phyloP scores from a whole-genome alignment of 805 yeast genomes.

The Kazachstania kunashirensis region DNA sequence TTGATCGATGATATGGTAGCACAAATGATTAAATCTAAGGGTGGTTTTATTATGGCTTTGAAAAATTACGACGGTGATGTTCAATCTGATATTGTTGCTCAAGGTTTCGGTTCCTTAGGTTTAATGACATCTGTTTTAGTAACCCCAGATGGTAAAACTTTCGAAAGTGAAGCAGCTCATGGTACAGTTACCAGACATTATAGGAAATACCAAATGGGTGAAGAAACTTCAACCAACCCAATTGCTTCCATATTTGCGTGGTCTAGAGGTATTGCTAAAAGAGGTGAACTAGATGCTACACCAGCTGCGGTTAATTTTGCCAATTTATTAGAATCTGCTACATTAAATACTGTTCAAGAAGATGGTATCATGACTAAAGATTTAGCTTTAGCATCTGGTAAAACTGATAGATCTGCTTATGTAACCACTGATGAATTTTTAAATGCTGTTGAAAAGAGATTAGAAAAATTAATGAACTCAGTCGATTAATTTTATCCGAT shows the following conservation, averaged over 20 bases:
- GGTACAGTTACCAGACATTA: conserved; percentile 83
- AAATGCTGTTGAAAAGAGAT: conserved; percentile 61
- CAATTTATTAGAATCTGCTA: conserved; percentile 52
- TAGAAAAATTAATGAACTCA: conserved; percentile 30
- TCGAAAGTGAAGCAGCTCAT: conserved; percentile 80
- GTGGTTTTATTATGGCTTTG: conserved; percentile 73
- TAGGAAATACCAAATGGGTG: conserved; percentile 73
- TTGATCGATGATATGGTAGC: conserved; percentile 85
- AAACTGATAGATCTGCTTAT: conserved; percentile 48
- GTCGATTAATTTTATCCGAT: conserved; percentile 20
- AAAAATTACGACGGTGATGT: conserved; percentile 85
- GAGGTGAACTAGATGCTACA: conserved; percentile 67
- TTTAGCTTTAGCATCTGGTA: conserved; percentile 63
- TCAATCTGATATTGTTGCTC: conserved; percentile 77
- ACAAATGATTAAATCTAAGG: conserved; percentile 77
- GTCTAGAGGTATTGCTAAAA: conserved; percentile 75
- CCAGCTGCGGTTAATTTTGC: conserved; percentile 65
- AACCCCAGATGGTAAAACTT: conserved; percentile 81
- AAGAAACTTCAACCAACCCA: conserved; percentile 76
- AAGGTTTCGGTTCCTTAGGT: conserved; percentile 78
- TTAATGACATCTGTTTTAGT: conserved; percentile 75
- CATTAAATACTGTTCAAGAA: conserved; percentile 60
- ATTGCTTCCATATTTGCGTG: conserved; percentile 81
- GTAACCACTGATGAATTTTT: conserved; percentile 71
- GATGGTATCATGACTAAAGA: conserved; percentile 80